phyloP scores from a whole-genome alignment of 352 stramenopile species.

The Pythium vanterpoolii region DNA sequence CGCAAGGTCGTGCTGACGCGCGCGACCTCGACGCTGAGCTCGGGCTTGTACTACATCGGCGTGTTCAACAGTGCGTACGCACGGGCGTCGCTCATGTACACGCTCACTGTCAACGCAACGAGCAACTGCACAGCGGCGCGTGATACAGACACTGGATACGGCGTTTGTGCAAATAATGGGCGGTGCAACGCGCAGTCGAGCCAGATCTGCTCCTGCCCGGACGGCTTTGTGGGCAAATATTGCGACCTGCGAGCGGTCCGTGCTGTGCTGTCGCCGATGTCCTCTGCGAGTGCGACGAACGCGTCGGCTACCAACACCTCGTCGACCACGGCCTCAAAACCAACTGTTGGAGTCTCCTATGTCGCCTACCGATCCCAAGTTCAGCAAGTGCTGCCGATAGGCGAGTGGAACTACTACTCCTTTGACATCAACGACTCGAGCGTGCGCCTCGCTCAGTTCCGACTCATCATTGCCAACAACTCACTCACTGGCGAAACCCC shows the following conservation, averaged over 20 bases:
- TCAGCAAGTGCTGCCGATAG: conserved; percentile 33
- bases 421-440: conserved; percentile 53
- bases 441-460: conserved; percentile 45
- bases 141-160: conserved; percentile 14
- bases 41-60: conserved; percentile 71
- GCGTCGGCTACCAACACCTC: background rate
- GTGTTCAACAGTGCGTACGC: conserved; percentile 76
- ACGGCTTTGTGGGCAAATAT: conserved; percentile 35
- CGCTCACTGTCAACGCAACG: conserved; percentile 51
- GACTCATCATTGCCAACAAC: conserved; percentile 44
- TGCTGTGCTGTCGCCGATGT: conserved; percentile 18
- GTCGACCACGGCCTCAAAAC: background rate
- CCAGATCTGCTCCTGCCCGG: conserved; percentile 45
- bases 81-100: conserved; percentile 39
- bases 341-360: background rate
- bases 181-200: conserved; percentile 47
- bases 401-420: conserved; percentile 57
- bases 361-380: conserved; percentile 12
- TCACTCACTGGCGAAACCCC: conserved; percentile 36
- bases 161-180: conserved; percentile 42
- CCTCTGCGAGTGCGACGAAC: background rate
- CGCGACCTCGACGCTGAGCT: conserved; percentile 60
- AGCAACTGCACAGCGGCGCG: conserved; percentile 28
- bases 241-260: conserved; percentile 27
- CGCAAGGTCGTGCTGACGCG: conserved; percentile 60